Evolutionary conservation across 2,329 filamentous ascomycete genomes (phyloP).

Genomic region (Penicillium fuscoglaucum): DNA sequence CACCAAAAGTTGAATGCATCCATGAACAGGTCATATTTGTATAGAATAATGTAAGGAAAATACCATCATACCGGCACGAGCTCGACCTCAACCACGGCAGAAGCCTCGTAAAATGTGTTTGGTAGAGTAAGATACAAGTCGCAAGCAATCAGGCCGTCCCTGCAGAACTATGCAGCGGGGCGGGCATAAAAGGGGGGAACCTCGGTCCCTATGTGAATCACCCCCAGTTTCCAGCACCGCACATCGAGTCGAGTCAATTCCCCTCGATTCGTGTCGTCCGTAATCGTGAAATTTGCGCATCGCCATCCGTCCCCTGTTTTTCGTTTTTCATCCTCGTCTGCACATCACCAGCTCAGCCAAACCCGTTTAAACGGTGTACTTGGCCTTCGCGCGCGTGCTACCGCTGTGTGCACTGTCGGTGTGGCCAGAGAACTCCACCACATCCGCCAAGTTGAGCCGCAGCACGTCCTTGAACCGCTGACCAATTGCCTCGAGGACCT

Average conservation of each 20-base stretch:
- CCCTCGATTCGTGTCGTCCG: constrained; percentile 11
- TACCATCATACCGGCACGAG: constrained; percentile 9
- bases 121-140: constrained; percentile 36
- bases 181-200: constrained; percentile 17
- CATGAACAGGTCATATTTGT: constrained; percentile 13
- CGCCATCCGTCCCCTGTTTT: constrained; percentile 10
- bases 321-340: constrained; percentile 21
- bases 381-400: constrained; percentile 93
- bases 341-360: constrained; percentile 14
- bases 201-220: constrained; percentile 21
- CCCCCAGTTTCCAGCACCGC: constrained; percentile 11
- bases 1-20: not conserved
- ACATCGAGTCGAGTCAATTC: constrained; percentile 11
- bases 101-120: constrained; percentile 32
- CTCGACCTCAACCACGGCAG: constrained; percentile 16
- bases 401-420: constrained; percentile 90
- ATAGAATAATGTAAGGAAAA: constrained; percentile 10
- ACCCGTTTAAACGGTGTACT: constrained; percentile 72
- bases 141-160: constrained; percentile 33
- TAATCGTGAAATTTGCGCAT: constrained; percentile 14
- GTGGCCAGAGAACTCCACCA: constrained; percentile 93
- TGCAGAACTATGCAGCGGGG: constrained; percentile 24
- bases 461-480: constrained; percentile 90
- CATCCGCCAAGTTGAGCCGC: constrained; percentile 71
- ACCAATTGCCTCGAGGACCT: constrained; percentile 81